phyloP scores from a whole-genome alignment of 768 basidiomycete species.

The Pleurotus pulmonarius region DNA sequence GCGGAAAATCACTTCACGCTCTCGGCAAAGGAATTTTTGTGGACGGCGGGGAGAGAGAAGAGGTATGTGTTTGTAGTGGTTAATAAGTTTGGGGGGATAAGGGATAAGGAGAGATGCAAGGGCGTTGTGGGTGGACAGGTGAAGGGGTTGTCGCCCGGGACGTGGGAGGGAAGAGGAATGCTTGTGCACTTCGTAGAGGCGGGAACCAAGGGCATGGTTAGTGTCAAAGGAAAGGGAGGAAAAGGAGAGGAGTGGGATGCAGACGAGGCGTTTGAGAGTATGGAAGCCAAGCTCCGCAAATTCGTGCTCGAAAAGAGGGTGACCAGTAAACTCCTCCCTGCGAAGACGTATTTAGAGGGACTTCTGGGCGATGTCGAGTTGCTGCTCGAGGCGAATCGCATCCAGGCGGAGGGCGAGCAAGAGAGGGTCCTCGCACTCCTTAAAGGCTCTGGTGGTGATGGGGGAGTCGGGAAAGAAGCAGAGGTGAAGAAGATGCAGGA shows the following conservation, averaged over 20 bases:
- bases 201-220: constrained; percentile 22
- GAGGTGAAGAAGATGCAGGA: constrained; percentile 82
- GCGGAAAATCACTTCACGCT: constrained; percentile 99
- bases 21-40: constrained; percentile 91
- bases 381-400: constrained; percentile 79
- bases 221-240: constrained; percentile 29
- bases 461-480: constrained; percentile 43
- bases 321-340: constrained; percentile 95
- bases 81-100: constrained; percentile 95
- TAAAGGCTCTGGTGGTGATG: too few species aligned
- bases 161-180: constrained; percentile 86
- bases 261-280: constrained; percentile 75
- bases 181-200: constrained; percentile 99
- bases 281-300: constrained; percentile 86
- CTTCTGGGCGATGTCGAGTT: constrained; percentile 89
- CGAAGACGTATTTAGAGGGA: constrained; percentile 85
- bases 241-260: constrained; percentile 56
- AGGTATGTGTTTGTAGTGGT: constrained; percentile 98
- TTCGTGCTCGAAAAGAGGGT: constrained; percentile 95
- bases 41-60: constrained; percentile 92
- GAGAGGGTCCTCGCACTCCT: constrained; percentile 35
- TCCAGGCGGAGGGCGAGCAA: constrained; percentile 71
- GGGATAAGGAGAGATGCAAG: constrained; percentile 91
- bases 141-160: constrained; percentile 86
- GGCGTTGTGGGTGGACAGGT: constrained; percentile 91